phyloP scores from a whole-genome alignment of 371 early-diverging fungal genomes.

The Apophysomyces variabilis region DNA sequence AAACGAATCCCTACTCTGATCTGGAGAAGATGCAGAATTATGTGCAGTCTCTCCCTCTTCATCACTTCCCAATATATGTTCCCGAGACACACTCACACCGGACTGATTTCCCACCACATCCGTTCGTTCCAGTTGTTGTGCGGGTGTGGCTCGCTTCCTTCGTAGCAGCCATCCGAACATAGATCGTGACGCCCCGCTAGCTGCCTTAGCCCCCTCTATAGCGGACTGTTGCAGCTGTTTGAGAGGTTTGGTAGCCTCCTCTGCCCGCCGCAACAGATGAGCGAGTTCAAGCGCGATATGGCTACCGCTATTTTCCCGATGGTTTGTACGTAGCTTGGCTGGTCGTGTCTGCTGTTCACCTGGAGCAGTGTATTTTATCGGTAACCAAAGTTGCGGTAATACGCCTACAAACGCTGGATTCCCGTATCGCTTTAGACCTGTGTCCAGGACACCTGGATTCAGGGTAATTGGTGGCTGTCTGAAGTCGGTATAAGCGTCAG shows the following conservation, averaged over 20 bases:
- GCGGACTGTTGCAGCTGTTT: slow-evolving; percentile 7
- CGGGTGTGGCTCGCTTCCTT: not conserved
- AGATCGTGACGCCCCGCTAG: not conserved
- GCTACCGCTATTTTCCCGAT: slow-evolving; percentile 11
- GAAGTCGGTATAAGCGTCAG: slow-evolving; percentile 63
- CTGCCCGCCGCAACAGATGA: slow-evolving; percentile 33
- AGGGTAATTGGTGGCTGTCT: slow-evolving; percentile 75
- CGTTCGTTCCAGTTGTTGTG: not conserved
- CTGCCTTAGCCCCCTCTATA: not conserved
- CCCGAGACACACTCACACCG: slow-evolving; percentile 21
- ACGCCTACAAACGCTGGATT: slow-evolving; percentile 72
- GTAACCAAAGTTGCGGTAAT: slow-evolving; percentile 79
- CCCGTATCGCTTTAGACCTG: slow-evolving; percentile 67
- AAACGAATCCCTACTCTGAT: not conserved
- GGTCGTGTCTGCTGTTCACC: slow-evolving; percentile 24
- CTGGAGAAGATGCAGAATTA: too few relatives aligned
- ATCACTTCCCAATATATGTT: slow-evolving; percentile 10
- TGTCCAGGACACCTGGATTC: slow-evolving; percentile 73
- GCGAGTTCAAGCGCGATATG: slow-evolving; percentile 25
- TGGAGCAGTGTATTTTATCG: slow-evolving; percentile 36
- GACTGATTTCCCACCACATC: not conserved
- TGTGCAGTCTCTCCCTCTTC: not conserved
- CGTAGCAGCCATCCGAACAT: not conserved
- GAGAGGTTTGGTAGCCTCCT: slow-evolving; percentile 16
- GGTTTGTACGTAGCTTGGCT: not conserved